Conservation (phyloP, 2,329 filamentous ascomycete genomes). For the Fusarium neocosmosporiellum region DNA sequence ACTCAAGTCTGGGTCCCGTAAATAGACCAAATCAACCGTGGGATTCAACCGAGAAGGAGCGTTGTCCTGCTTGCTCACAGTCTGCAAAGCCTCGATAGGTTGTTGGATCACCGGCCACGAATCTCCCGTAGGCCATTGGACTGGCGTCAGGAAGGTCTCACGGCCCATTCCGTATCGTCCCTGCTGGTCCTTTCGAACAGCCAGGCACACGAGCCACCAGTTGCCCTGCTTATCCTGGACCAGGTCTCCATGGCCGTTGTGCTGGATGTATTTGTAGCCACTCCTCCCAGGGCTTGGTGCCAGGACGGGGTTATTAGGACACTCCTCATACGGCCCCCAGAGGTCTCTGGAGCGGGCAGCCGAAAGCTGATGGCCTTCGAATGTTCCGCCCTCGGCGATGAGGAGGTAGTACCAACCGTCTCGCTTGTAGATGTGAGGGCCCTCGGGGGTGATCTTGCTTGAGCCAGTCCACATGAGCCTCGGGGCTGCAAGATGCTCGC, state of each 20-base stretch:
- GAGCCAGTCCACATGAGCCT: constrained; percentile 7
- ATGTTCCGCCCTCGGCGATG: constrained; percentile 2
- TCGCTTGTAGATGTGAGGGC: constrained; percentile 57
- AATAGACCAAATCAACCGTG: not conserved
- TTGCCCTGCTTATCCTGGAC: not conserved
- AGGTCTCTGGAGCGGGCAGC: not conserved
- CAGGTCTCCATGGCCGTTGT: not conserved
- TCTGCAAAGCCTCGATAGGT: not conserved
- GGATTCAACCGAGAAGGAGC: not conserved
- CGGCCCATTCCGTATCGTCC: not conserved
- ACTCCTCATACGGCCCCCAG: constrained; percentile 4
- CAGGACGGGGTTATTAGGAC: not conserved
- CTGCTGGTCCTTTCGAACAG: not conserved
- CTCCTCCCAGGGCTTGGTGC: not conserved
- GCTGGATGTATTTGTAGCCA: not conserved
- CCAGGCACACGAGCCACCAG: constrained; percentile 1
- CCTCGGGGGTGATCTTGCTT: not conserved
- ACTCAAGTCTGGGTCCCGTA: not conserved
- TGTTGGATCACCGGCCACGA: not conserved
- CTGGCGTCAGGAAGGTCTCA: constrained; percentile 2
- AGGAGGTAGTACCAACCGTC: constrained; percentile 48
- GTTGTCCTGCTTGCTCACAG: not conserved
- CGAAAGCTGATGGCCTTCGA: not conserved
- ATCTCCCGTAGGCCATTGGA: constrained; percentile 1
- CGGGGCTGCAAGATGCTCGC: constrained; percentile 43